Evolutionary conservation across 2,329 filamentous ascomycete genomes (phyloP).

Genomic region (Alternaria metachromatica): DNA sequence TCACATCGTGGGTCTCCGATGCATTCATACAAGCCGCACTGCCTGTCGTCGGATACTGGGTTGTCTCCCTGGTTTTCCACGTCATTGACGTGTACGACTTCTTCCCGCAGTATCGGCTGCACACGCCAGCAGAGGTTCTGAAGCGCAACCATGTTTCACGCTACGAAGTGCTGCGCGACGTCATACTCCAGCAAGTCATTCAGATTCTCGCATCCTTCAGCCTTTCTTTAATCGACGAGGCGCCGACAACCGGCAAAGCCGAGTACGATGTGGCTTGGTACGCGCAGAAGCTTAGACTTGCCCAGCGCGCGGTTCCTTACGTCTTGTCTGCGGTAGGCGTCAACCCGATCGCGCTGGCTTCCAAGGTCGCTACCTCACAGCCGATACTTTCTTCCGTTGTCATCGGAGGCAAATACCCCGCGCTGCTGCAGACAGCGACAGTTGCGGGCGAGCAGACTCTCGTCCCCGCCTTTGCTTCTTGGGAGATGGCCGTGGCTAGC

Average conservation of each 20-base stretch:
- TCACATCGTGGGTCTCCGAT: constrained; percentile 82
- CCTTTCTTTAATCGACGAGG: constrained; percentile 74
- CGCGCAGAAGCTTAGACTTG: constrained; percentile 80
- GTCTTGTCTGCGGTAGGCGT: constrained; percentile 76
- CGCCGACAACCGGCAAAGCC: constrained; percentile 77
- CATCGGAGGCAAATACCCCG: constrained; percentile 81
- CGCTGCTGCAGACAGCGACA: constrained; percentile 66
- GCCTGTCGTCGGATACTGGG: constrained; percentile 88
- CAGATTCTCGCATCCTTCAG: constrained; percentile 76
- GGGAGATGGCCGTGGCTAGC: constrained; percentile 80
- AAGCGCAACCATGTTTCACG: constrained; percentile 87
- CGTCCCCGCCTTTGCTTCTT: constrained; percentile 77
- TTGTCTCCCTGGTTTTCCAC: constrained; percentile 84
- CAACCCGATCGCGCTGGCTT: constrained; percentile 76
- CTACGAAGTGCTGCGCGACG: constrained; percentile 87
- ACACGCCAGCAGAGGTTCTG: constrained; percentile 89
- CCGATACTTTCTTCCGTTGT: constrained; percentile 77
- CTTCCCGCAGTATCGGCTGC: constrained; percentile 89
- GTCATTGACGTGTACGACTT: constrained; percentile 82
- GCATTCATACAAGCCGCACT: constrained; percentile 76
- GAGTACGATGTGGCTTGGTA: constrained; percentile 88
- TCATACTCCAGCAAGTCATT: constrained; percentile 88
- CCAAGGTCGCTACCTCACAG: constrained; percentile 73
- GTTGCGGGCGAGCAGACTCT: constrained; percentile 57
- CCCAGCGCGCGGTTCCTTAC: constrained; percentile 77